These are phyloP conservation scores for Aureobasidium sp. DNA, from an alignment of 2,329 filamentous ascomycete species.

Conservation along the genomic window DNA sequence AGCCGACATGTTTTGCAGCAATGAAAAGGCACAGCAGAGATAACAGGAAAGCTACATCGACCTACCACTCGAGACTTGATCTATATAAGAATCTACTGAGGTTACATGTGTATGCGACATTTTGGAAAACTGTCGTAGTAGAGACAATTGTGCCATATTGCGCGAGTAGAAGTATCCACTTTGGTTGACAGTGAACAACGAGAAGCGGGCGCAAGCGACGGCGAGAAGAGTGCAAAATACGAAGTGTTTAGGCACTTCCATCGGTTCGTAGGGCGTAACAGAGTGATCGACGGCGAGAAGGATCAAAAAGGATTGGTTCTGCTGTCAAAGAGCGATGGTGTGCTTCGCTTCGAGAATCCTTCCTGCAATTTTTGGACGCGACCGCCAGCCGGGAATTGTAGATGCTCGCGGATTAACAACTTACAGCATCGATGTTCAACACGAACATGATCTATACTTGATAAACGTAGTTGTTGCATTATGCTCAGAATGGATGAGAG, in stretches of 20 bases:
- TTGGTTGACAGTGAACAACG: background rate
- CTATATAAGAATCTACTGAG: background rate
- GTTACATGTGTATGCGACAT: background rate
- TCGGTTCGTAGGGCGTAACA: background rate
- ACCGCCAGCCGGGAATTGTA: background rate
- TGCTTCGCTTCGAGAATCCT: background rate
- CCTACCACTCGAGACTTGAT: background rate
- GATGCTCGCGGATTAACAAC: background rate
- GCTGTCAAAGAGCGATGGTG: background rate
- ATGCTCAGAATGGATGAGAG: too few relatives aligned
- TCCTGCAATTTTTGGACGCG: background rate
- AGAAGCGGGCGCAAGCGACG: constrained; percentile 1
- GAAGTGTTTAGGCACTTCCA: constrained; percentile 1
- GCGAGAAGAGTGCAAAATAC: background rate
- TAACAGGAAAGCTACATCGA: background rate
- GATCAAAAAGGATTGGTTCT: background rate
- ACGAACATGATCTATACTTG: too few relatives aligned
- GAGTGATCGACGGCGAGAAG: background rate
- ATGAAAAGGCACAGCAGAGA: background rate
- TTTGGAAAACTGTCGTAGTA: background rate
- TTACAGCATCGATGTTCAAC: too few relatives aligned
- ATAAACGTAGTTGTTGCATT: too few relatives aligned
- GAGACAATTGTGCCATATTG: constrained; percentile 5
- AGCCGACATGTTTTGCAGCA: background rate
- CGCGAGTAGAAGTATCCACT: background rate